These are phyloP conservation scores for Leonotis leonurus DNA, from an alignment of 257 asterid genomes.

Conservation along the genomic window DNA sequence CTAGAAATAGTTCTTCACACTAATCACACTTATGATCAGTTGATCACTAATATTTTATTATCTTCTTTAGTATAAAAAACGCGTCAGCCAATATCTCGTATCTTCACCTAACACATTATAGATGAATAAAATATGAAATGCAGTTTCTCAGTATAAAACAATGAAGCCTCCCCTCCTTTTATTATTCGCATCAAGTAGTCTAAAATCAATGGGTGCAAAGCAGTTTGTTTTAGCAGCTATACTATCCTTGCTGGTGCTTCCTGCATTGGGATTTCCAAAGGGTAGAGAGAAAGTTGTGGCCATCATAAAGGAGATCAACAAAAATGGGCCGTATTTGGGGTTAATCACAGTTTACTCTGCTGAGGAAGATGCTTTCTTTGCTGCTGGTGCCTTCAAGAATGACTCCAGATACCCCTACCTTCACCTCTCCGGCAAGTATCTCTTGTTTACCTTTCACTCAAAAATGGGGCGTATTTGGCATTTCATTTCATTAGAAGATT, in stretches of 20 bases:
- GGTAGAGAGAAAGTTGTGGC: conserved; percentile 13
- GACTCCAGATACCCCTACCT: conserved; percentile 33
- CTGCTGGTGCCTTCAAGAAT: conserved; percentile 29
- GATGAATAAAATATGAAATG: too few species aligned
- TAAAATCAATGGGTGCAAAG: conserved; percentile 17
- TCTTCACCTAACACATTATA: too few species aligned
- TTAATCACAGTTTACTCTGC: conserved; percentile 43
- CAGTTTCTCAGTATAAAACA: too few species aligned
- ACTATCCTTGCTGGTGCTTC: conserved; percentile 11
- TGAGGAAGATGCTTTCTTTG: conserved; percentile 51
- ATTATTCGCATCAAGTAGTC: too few species aligned
- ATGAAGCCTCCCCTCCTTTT: too few species aligned
- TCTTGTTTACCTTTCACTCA: background rate
- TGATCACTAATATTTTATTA: too few species aligned
- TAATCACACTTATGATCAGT: too few species aligned
- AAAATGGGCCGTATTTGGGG: conserved; percentile 46
- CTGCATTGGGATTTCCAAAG: conserved; percentile 21
- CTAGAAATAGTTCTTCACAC: too few species aligned
- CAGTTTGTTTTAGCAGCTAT: background rate
- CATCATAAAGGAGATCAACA: conserved; percentile 21
- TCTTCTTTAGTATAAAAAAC: too few species aligned
- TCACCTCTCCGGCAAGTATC: conserved; percentile 37
- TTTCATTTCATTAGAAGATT: background rate
- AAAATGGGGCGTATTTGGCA: background rate
- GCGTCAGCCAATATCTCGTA: too few species aligned